A percentile compares a stretch with the other conserved stretches of the same genome.
phyloP scores from a whole-genome alignment of 768 basidiomycete species.

The Boletus sensibilis region DNA sequence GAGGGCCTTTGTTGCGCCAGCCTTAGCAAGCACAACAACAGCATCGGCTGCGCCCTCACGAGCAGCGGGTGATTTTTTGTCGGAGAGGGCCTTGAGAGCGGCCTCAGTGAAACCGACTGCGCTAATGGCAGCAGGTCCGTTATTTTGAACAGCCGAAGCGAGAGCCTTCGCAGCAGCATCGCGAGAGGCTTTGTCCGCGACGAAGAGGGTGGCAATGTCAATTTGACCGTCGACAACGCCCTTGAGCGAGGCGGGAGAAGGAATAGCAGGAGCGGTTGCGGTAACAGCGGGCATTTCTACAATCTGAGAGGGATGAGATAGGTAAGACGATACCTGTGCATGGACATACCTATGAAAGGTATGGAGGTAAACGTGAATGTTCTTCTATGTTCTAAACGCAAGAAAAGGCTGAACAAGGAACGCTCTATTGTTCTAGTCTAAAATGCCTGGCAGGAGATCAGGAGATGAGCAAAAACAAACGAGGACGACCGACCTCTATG shows the following conservation, averaged over 20 bases:
- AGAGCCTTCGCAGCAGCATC: slow-evolving; percentile 67
- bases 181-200: slow-evolving; percentile 81
- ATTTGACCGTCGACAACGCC: slow-evolving; percentile 62
- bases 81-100: slow-evolving; percentile 78
- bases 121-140: slow-evolving; percentile 75
- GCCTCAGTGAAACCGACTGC: slow-evolving; percentile 70
- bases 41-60: slow-evolving; percentile 86
- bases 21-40: slow-evolving; percentile 61
- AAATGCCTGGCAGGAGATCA: slow-evolving; percentile 33
- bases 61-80: slow-evolving; percentile 93
- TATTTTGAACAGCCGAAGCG: slow-evolving; percentile 75
- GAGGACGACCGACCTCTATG: slow-evolving; percentile 33
- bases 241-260: slow-evolving; percentile 73
- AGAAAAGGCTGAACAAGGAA: slow-evolving; percentile 56
- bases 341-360: slow-evolving; percentile 42
- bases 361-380: slow-evolving; percentile 35
- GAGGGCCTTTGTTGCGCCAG: slow-evolving; percentile 75
- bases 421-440: slow-evolving; percentile 58
- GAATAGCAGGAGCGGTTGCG: slow-evolving; percentile 54
- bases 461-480: not conserved
- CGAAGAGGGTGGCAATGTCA: slow-evolving; percentile 76
- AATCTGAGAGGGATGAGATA: slow-evolving; percentile 37
- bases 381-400: slow-evolving; percentile 40
- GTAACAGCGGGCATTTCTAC: slow-evolving; percentile 80
- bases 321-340: not conserved